Evolutionary conservation across 2,329 filamentous ascomycete species (phyloP).

Genomic region (Fusarium guadeloupense): DNA sequence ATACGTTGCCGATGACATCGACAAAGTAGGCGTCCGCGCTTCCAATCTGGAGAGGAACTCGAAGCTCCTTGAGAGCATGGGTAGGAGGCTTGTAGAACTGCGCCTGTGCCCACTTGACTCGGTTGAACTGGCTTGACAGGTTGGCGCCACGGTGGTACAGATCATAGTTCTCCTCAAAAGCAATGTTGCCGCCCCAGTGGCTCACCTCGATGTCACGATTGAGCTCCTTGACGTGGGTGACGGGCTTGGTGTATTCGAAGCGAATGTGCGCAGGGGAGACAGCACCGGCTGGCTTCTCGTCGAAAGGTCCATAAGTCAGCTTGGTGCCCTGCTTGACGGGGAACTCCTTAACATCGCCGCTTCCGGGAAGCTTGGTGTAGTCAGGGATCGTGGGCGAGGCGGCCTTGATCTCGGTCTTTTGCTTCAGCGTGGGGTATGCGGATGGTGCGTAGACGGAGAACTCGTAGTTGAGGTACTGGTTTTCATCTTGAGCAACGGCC

Average conservation of each 20-base stretch:
- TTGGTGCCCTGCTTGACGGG: constrained; percentile 86
- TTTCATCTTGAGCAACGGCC: constrained; percentile 81
- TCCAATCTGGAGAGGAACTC: constrained; percentile 80
- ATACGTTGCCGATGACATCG: constrained; percentile 96
- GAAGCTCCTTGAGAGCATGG: constrained; percentile 82
- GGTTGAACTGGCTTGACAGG: constrained; percentile 75
- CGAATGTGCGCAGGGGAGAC: constrained; percentile 78
- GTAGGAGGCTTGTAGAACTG: constrained; percentile 81
- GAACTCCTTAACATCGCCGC: constrained; percentile 67
- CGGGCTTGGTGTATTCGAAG: constrained; percentile 94
- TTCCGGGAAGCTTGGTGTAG: constrained; percentile 77
- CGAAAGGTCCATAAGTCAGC: constrained; percentile 90
- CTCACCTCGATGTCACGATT: constrained; percentile 95
- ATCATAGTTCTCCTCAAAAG: constrained; percentile 93
- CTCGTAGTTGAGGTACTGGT: constrained; percentile 85
- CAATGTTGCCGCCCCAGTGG: constrained; percentile 97
- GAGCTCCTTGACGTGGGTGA: constrained; percentile 79
- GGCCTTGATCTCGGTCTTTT: constrained; percentile 97
- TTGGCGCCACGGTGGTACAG: constrained; percentile 87
- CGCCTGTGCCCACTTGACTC: constrained; percentile 77
- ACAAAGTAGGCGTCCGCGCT: constrained; percentile 92
- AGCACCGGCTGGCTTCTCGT: constrained; percentile 81
- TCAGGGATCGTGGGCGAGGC: constrained; percentile 81
- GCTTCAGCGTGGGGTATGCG: constrained; percentile 85
- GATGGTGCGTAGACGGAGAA: constrained; percentile 89